These are phyloP conservation scores for Sphagnum tenellum DNA, from an alignment of 225 moss, liverwort and hornwort genomes.

Conservation along the genomic window DNA sequence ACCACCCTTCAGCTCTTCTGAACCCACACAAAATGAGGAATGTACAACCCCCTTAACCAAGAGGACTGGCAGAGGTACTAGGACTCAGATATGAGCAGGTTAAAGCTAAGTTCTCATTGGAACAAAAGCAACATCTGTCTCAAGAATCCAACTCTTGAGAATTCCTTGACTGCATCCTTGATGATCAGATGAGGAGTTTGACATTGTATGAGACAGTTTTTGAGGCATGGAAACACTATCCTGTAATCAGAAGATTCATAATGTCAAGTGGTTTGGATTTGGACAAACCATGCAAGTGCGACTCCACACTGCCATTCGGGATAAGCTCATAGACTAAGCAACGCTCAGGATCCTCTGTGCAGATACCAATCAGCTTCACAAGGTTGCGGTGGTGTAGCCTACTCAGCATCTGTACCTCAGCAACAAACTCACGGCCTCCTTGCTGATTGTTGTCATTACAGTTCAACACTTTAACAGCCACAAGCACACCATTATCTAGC, in stretches of 20 bases:
- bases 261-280: too few relatives aligned
- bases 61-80: too few relatives aligned
- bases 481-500: conserved; percentile 21
- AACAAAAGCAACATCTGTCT: too few relatives aligned
- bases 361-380: conserved; percentile 35
- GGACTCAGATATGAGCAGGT: too few relatives aligned
- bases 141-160: too few relatives aligned
- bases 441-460: conserved; percentile 7
- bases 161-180: too few relatives aligned
- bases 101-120: too few relatives aligned
- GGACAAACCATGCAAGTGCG: conserved; percentile 19
- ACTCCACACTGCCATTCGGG: conserved; percentile 31
- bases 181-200: background rate
- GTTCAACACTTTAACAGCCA: conserved; percentile 37
- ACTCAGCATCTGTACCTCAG: conserved; percentile 37
- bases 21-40: too few relatives aligned
- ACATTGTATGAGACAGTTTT: background rate
- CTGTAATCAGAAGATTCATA: too few relatives aligned
- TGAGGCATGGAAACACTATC: too few relatives aligned
- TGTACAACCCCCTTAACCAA: too few relatives aligned
- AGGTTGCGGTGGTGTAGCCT: conserved; percentile 33
- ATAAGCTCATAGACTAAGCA: conserved; percentile 40
- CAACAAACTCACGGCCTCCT: conserved; percentile 25
- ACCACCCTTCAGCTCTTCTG: too few relatives aligned
- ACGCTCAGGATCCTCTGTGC: conserved; percentile 20